Base-by-base conservation (phyloP, 2,329 filamentous ascomycete species). In the Hortaea werneckii region DNA sequence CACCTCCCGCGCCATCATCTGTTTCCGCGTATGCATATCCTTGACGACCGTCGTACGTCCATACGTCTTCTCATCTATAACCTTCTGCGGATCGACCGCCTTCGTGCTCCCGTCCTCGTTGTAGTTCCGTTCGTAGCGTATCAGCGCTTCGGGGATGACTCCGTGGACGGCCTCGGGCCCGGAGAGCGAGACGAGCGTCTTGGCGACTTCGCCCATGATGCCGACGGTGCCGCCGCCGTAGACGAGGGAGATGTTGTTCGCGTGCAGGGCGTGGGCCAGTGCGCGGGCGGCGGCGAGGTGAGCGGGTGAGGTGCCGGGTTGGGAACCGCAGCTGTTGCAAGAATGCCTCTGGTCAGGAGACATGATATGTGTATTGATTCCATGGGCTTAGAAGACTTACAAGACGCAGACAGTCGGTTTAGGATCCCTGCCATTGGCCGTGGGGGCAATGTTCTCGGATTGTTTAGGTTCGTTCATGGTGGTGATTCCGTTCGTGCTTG, bases 1-100 rank as follows among this genome's bases (percentile, higher is more conserved):
- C 11, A 96, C 88, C 65, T 90, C 85, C 57, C 80, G 74, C 5
- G 89, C 90, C 92, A 98, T 96, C 70, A 92, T 75, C 56, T 85
- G 80, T 73, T 98, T 98, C 53, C 92, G 80, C 37, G 87, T 89
- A 69, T 98, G 92, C 92, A 98, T 98, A 64, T 95, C 88, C 56
- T 80, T 76, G 28, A 96, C 92, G 6, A 95, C 80, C 0, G 88
- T 95, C 9, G 88, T 95, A 38, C 76, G 73, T 7, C 92, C 92
- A 63, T 87, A 98, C 4, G 80, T 66, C 4, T 68, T 59, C 61
- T 80, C 75, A 48, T 82, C 78, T 41, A 84, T 80, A 6, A 84
- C 68, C 29, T 56, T 56, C 64, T 54, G 55, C 46, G 57, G 50
- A 61, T 70, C 57, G 1, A 63, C 65, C 57, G 79, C 78, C 10